These are phyloP conservation scores for Forsythia suspensa DNA, from an alignment of 257 asterid species.

Conservation along the genomic window DNA sequence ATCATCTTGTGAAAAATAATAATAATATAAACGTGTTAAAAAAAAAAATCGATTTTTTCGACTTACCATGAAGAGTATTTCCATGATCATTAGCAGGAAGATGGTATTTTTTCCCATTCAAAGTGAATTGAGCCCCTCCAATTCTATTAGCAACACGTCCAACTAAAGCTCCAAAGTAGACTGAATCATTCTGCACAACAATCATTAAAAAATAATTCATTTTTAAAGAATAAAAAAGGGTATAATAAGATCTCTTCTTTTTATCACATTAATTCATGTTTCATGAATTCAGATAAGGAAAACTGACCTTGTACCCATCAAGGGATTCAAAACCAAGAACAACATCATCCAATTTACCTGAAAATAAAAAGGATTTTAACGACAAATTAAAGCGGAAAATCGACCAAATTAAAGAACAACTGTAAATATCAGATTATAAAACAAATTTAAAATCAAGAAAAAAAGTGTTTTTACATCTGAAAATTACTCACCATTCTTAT, in stretches of 20 bases:
- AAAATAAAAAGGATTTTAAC: not conserved
- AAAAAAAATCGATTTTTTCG: not conserved
- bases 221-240: not conserved
- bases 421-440: too few species aligned
- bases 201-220: not conserved
- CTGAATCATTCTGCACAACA: constrained; percentile 60
- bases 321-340: constrained; percentile 68
- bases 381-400: not conserved
- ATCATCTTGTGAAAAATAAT: not conserved
- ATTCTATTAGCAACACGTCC: constrained; percentile 91
- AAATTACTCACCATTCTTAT: constrained; percentile 49
- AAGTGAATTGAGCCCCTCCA: constrained; percentile 64
- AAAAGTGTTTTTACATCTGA: not conserved
- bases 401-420: not conserved
- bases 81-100: constrained; percentile 77
- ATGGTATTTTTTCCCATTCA: constrained; percentile 54
- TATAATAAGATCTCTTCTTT: too few species aligned
- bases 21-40: not conserved
- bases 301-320: constrained; percentile 68
- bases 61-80: constrained; percentile 82
- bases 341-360: constrained; percentile 78
- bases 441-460: not conserved
- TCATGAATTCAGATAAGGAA: not conserved
- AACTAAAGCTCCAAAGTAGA: constrained; percentile 73
- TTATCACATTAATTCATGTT: not conserved